Conservation (phyloP, 2,329 filamentous ascomycete genomes). For the Arthrinium puccinioides region DNA sequence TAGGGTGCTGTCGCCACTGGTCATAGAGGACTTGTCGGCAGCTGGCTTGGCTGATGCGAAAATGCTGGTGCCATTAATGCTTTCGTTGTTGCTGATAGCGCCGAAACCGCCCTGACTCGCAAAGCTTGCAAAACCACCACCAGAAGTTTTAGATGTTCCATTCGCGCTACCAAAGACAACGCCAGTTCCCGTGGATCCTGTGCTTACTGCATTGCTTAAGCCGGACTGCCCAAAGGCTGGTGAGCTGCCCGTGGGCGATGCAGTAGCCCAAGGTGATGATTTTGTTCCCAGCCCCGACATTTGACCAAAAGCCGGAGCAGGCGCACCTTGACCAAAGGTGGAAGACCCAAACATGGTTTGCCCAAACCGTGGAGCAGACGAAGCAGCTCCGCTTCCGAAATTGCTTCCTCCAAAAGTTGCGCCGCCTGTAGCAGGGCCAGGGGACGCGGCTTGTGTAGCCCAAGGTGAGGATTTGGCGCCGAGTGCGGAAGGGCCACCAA, state of each 20-base stretch:
- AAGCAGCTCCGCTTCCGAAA: slow-evolving; percentile 31
- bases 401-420: slow-evolving; percentile 35
- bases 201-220: slow-evolving; percentile 31
- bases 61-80: slow-evolving; percentile 25
- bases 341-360: slow-evolving; percentile 34
- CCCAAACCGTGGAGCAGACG: slow-evolving; percentile 39
- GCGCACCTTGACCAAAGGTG: no score
- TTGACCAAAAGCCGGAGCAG: slow-evolving; percentile 43
- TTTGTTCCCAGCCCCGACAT: slow-evolving; percentile 39
- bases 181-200: slow-evolving; percentile 9
- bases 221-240: slow-evolving; percentile 50
- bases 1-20: slow-evolving; percentile 23
- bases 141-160: slow-evolving; percentile 7
- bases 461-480: slow-evolving; percentile 47
- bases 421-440: slow-evolving; percentile 23
- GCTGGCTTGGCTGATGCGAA: slow-evolving; percentile 30
- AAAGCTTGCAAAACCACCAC: slow-evolving; percentile 36
- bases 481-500: slow-evolving; percentile 40
- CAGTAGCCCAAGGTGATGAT: slow-evolving; percentile 46
- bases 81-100: slow-evolving; percentile 31
- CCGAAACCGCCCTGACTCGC: slow-evolving; percentile 49
- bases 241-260: slow-evolving; percentile 22
- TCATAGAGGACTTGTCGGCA: slow-evolving; percentile 23
- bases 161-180: slow-evolving; percentile 9
- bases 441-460: slow-evolving; percentile 27